Percentiles rank a stretch among this genome's conserved stretches.
Conservation (phyloP, 2,329 filamentous ascomycete genomes). For the Phoma sp. region DNA sequence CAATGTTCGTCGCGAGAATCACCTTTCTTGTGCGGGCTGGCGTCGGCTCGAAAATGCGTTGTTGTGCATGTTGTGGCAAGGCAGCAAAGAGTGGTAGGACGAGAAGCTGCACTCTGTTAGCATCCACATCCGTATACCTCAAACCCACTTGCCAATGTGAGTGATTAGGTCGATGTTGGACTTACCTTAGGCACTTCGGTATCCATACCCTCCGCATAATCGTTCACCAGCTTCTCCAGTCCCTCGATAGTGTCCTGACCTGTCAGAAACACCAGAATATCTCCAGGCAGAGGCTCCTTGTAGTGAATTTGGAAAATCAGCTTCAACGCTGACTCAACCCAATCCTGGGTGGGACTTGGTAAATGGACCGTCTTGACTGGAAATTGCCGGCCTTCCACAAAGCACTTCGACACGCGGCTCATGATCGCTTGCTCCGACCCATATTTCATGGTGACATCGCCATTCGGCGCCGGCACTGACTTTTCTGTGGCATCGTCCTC, state of each 20-base stretch:
- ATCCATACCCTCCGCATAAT: conserved; percentile 76
- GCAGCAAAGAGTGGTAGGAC: conserved; percentile 89
- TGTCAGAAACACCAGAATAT: conserved; percentile 89
- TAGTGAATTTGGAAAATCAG: conserved; percentile 86
- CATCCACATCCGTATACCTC: too few relatives aligned
- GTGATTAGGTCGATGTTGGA: background rate
- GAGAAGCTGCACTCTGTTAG: conserved; percentile 54
- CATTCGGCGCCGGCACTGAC: conserved; percentile 18
- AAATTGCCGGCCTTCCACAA: conserved; percentile 86
- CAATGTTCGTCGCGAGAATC: conserved; percentile 94
- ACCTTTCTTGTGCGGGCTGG: conserved; percentile 82
- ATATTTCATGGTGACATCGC: background rate
- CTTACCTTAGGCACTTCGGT: conserved; percentile 74
- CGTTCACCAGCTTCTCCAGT: conserved; percentile 79
- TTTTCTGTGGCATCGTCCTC: conserved; percentile 16
- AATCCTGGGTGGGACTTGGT: conserved; percentile 75
- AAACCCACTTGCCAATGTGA: background rate
- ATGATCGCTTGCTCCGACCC: background rate
- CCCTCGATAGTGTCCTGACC: conserved; percentile 93
- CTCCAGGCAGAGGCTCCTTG: conserved; percentile 89
- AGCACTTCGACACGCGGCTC: conserved; percentile 57
- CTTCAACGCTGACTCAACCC: conserved; percentile 82
- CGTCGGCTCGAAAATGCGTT: conserved; percentile 81
- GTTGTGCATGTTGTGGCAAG: conserved; percentile 84
- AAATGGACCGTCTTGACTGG: conserved; percentile 83